Evolutionary conservation across 192 early-diverging fungal genomes (phyloP).

Genomic region (Backusella westeae): DNA sequence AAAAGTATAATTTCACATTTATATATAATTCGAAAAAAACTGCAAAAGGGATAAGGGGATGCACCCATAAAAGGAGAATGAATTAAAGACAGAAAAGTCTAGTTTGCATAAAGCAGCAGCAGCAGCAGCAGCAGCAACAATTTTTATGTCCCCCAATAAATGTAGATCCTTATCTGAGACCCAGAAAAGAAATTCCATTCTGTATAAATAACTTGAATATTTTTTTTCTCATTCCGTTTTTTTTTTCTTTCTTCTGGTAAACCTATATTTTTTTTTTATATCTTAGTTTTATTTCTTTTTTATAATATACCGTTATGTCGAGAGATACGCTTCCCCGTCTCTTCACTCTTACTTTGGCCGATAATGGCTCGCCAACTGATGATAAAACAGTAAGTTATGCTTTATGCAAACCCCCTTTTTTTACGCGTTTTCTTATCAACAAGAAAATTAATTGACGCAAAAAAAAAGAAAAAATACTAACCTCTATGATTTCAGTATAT

Average conservation of each 20-base stretch:
- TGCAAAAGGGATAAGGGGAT: not conserved
- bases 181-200: constrained; percentile 9
- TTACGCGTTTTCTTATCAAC: constrained; percentile 1
- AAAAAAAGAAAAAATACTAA: not conserved
- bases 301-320: not conserved
- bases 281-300: not conserved
- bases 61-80: not conserved
- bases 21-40: not conserved
- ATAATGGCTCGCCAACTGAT: constrained; percentile 58
- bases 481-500: constrained; percentile 54
- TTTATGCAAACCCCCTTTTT: not conserved
- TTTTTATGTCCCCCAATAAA: not conserved
- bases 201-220: not conserved
- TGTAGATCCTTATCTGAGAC: constrained; percentile 17
- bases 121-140: not conserved
- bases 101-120: constrained; percentile 5
- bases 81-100: constrained; percentile 8
- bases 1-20: not conserved
- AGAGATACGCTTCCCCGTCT: constrained; percentile 10
- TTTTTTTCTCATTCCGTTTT: constrained; percentile 4
- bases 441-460: not conserved
- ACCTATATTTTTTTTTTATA: not conserved
- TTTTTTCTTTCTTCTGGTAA: constrained; percentile 12
- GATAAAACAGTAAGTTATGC: constrained; percentile 43
- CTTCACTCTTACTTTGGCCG: constrained; percentile 51